Evolutionary conservation across 2,329 filamentous ascomycete species (phyloP), one percentile per base, ranked within the genome.

Genomic region (Trichoderma harzianum): DNA sequence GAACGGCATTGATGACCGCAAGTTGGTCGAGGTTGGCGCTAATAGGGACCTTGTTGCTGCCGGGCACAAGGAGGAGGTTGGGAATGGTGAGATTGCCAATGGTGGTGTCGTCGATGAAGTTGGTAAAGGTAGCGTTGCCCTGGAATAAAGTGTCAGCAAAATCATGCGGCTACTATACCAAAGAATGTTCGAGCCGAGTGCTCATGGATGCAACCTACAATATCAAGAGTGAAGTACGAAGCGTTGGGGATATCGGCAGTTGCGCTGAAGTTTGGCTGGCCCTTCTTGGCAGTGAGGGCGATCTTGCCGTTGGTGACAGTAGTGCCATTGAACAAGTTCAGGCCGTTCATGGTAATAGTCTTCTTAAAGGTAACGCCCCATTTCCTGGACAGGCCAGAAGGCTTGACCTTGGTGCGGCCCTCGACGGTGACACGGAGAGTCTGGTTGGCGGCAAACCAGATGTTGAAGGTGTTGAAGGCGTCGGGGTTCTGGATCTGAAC

Each of bases 101-200:
- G 1, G 82, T 74, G 58, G 80, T 75, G 60, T 83, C 85, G 58
- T 86, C 83, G 67, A 90, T 84, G 76, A 83, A 87, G 77, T 89
- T 89, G 79, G 84, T 81, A 80, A 92, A 91, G 32, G 86, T 87
- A 43, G 88, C 83, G 76, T 92, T 91, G 76, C 91, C 91, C 84
- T 90, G 7, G n/a, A 36, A 26, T 51, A n/a, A 24, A 10, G 34
- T 30, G 66, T 72, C 32, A 75, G 73, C 39, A 32, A 24, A 28
- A 21, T 43, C n/a, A 11, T 39, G 8, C 12, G 16, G 8, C 63
- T 26, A 8, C 28, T n/a, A 58, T 58, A n/a, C 55, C 18, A 60
- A n/a, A 7, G 32, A 8, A 24, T 6, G 1, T 32, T 34, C 6
- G 30, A 60, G 57, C 55, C 18, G 39, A 7, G 16, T 12, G 58